A percentile compares a stretch with the other conserved stretches of the same genome.
Evolutionary conservation across 441 rosid genomes (phyloP).

Genomic region (Aquilaria agallochum): DNA sequence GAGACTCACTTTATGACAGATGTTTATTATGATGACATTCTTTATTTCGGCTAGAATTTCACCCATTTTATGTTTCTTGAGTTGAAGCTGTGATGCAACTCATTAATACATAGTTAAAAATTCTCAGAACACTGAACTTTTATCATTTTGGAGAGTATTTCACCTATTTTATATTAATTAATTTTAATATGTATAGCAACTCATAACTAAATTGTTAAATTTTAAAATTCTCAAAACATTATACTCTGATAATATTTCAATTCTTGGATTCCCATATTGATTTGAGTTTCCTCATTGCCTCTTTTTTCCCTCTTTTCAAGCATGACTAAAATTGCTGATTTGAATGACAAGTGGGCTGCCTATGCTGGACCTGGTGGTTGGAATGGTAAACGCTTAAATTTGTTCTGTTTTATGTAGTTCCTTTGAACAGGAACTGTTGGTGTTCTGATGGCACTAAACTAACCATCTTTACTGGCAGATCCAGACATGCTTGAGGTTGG

Average conservation of each 20-base stretch:
- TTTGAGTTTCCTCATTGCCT: not conserved
- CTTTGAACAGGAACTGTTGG: not conserved
- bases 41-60: too few species aligned
- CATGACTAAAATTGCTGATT: slow-evolving; percentile 88
- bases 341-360: slow-evolving; percentile 92
- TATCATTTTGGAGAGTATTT: too few species aligned
- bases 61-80: too few species aligned
- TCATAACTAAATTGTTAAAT: not conserved
- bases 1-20: too few species aligned
- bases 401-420: not conserved
- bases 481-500: slow-evolving; percentile 99
- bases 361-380: slow-evolving; percentile 99
- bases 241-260: not conserved
- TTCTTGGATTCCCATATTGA: slow-evolving; percentile 18
- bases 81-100: not conserved
- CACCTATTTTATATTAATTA: too few species aligned
- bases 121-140: too few species aligned
- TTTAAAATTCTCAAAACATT: not conserved
- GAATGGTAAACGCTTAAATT: slow-evolving; percentile 61
- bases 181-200: not conserved
- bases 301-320: slow-evolving; percentile 29
- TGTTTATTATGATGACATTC: too few species aligned
- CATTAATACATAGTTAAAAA: not conserved
- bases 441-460: not conserved
- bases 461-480: slow-evolving; percentile 41